Evolutionary conservation across 225 moss, liverwort and hornwort genomes (phyloP), one percentile per base, ranked within the genome.

Genomic region (Pseudoscleropodium purum): DNA sequence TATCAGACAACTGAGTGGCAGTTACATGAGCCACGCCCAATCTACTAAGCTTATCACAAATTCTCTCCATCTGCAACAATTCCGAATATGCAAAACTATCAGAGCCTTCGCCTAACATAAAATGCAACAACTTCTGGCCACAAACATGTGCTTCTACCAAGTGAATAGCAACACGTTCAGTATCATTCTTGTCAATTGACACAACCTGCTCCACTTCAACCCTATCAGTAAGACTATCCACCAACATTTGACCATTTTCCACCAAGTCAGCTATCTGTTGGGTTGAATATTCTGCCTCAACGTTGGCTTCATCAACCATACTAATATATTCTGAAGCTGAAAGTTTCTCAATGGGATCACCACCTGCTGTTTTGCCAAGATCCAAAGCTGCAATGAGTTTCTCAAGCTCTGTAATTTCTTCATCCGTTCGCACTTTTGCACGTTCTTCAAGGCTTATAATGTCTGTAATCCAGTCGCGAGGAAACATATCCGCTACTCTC

Each of bases 1-100:
- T 76, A 65, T 65, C 81, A 81, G 81, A 88, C 69, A 60, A 69
- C 43, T 36, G 73, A 63, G 88, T 74, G 88, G 82, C 74, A 43
- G 66, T 89, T 34, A 57, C 67, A 41, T 41, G 57, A 66, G 84
- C 84, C 67, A 84, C 89, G 7, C 89, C 56, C 84, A 84, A 43
- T 66, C 76, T 84, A 84, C 59, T 84, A 56, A 89, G 84, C 89
- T 89, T 89, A 76, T 89, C 84, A 84, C 89, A 84, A 67, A 89
- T 75, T 59, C 47, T 89, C 77, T 89, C 84, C 77, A 84, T 84
- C 77, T 84, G 89, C 89, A 84, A 89, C 76, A 89, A 77, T 77
- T 89, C 89, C 23, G 66, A 54, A 59, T 29, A 84, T 34, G 43
- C 36, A 77, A 84, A 89, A 67, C 89, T 84, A 43, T 57, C 77